phyloP scores from a whole-genome alignment of 345 rosid genomes.

The Syzygium aromaticum region DNA sequence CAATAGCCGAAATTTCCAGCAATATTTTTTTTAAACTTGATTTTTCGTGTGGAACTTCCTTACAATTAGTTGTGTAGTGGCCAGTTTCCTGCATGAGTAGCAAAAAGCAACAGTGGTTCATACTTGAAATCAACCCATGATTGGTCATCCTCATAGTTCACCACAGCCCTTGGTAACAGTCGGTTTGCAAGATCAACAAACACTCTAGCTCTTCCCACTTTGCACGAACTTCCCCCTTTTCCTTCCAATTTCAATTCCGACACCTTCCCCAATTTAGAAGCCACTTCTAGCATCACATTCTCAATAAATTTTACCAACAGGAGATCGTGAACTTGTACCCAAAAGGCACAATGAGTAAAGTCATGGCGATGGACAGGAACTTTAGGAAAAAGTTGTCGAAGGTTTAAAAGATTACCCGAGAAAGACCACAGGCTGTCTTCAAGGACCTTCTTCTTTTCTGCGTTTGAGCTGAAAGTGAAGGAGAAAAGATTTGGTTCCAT shows the following conservation, averaged over 20 bases:
- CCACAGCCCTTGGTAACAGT: too few species aligned
- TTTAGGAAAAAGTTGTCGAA: neutral
- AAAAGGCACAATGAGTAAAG: neutral
- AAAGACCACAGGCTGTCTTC: neutral
- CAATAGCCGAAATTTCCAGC: neutral
- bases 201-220: neutral
- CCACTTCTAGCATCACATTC: neutral
- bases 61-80: neutral
- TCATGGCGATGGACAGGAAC: neutral
- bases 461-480: too few species aligned
- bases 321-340: neutral
- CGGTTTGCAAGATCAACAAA: neutral
- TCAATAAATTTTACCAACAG: neutral
- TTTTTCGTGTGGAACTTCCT: rapidly evolving
- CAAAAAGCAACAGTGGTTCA: rapidly evolving
- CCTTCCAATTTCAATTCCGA: neutral
- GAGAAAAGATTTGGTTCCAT: too few species aligned
- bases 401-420: neutral
- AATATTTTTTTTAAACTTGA: neutral
- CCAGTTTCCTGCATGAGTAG: neutral
- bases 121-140: neutral
- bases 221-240: neutral
- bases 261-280: neutral
- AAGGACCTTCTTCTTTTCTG: too few species aligned
- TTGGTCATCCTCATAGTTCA: neutral